Conservation (phyloP, 345 rosid species). For the Hirschfeldia incana region DNA sequence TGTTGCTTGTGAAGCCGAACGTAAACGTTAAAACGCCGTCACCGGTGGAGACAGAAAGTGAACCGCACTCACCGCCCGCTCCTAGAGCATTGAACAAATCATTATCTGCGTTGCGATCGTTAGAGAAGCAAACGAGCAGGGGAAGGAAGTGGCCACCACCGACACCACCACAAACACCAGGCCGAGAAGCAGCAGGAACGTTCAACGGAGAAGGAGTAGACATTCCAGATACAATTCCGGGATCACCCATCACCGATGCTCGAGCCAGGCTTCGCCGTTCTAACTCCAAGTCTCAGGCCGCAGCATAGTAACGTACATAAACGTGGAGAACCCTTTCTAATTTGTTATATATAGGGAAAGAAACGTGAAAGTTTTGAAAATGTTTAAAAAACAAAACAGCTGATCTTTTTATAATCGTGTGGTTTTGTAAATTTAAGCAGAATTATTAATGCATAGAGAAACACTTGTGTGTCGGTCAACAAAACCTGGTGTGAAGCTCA, state of each 20-base stretch:
- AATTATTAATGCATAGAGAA: conserved; percentile 21
- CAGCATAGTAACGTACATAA: conserved; percentile 37
- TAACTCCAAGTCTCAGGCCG: conserved; percentile 30
- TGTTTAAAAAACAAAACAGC: background rate
- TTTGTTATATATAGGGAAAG: conserved; percentile 25
- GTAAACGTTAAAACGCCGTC: conserved; percentile 27
- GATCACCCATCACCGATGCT: conserved; percentile 40
- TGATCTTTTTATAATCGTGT: background rate
- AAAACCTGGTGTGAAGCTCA: background rate
- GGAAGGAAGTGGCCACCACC: conserved; percentile 41
- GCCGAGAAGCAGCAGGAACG: conserved; percentile 34
- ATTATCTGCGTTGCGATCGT: conserved; percentile 14
- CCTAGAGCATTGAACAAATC: conserved; percentile 29
- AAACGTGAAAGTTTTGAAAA: conserved; percentile 26
- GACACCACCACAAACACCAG: conserved; percentile 34
- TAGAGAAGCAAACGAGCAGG: conserved; percentile 41
- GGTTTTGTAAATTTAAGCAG: conserved; percentile 39
- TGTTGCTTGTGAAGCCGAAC: conserved; percentile 14
- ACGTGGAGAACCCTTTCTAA: background rate
- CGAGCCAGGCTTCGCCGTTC: conserved; percentile 52
- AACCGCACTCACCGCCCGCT: conserved; percentile 11
- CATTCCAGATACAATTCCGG: conserved; percentile 31
- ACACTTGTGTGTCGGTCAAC: conserved; percentile 3
- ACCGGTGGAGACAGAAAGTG: conserved; percentile 27
- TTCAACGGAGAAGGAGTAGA: conserved; percentile 33